These are phyloP conservation scores for Aspergillus sp. DNA, from an alignment of 2,329 filamentous ascomycete species.

Conservation along the genomic window DNA sequence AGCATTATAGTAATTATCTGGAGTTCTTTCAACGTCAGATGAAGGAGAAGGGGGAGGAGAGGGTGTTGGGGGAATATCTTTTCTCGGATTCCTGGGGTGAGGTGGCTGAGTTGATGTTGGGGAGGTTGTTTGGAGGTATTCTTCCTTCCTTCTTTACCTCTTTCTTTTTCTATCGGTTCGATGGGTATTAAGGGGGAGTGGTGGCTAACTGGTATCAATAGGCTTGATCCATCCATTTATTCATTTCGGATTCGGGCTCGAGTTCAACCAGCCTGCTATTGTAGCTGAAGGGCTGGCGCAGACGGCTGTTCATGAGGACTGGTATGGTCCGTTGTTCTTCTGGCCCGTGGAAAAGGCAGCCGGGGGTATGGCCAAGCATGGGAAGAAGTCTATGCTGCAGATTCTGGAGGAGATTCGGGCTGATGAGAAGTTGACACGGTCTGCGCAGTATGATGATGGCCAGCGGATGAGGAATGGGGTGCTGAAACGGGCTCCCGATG, in stretches of 20 bases:
- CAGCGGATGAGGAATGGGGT: slow-evolving; percentile 72
- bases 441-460: slow-evolving; percentile 55
- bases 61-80: slow-evolving; percentile 65
- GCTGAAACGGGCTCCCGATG: slow-evolving; percentile 61
- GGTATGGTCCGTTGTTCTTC: slow-evolving; percentile 57
- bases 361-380: slow-evolving; percentile 30
- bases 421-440: slow-evolving; percentile 58
- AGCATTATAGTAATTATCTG: slow-evolving; percentile 73
- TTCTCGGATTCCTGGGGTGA: slow-evolving; percentile 61
- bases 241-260: slow-evolving; percentile 80
- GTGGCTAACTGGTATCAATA: slow-evolving; percentile 23
- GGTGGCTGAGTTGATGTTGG: slow-evolving; percentile 67
- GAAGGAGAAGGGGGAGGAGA: slow-evolving; percentile 61
- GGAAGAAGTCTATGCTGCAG: slow-evolving; percentile 52
- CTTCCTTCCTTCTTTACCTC: slow-evolving; percentile 2
- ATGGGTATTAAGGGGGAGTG: not conserved
- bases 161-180: not conserved
- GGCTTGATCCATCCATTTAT: slow-evolving; percentile 79
- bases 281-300: slow-evolving; percentile 80
- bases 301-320: slow-evolving; percentile 66
- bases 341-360: slow-evolving; percentile 38
- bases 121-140: slow-evolving; percentile 65
- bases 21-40: slow-evolving; percentile 76
- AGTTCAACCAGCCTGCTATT: slow-evolving; percentile 79
- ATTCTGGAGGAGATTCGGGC: slow-evolving; percentile 62